phyloP scores from a whole-genome alignment of 2,329 filamentous ascomycete species.

The Metarhizium anisopliae region DNA sequence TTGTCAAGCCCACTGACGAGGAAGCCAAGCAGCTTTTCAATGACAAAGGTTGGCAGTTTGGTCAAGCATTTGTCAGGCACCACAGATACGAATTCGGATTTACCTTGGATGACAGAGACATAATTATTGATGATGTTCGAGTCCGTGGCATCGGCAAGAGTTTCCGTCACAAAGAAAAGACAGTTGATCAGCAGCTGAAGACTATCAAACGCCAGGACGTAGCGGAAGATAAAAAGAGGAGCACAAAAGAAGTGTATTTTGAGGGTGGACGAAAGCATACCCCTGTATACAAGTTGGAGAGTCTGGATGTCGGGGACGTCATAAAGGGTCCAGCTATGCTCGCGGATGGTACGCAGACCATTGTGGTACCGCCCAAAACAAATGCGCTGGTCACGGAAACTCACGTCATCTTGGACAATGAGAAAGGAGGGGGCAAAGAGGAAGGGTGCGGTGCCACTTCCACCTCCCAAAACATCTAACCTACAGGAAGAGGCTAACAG shows the following conservation, averaged over 20 bases:
- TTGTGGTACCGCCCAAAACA: conserved; percentile 74
- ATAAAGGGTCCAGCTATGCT: conserved; percentile 77
- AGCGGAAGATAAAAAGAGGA: conserved; percentile 51
- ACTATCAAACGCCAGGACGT: conserved; percentile 53
- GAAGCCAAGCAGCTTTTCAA: conserved; percentile 50
- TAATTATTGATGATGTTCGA: conserved; percentile 84
- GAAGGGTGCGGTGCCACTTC: conserved; percentile 12
- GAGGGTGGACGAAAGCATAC: conserved; percentile 71
- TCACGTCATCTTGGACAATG: conserved; percentile 81
- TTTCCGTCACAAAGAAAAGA: conserved; percentile 69
- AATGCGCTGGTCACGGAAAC: conserved; percentile 72
- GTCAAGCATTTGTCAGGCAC: conserved; percentile 73
- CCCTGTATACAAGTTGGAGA: conserved; percentile 72
- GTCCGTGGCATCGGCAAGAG: conserved; percentile 85
- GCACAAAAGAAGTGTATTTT: conserved; percentile 69
- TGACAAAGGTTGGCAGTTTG: conserved; percentile 72
- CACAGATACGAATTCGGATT: conserved; percentile 93
- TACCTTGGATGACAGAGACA: conserved; percentile 72
- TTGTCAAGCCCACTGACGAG: conserved; percentile 60
- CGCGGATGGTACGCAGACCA: conserved; percentile 82
- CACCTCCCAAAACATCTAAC: background rate
- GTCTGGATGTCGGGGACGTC: conserved; percentile 62
- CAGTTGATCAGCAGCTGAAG: conserved; percentile 74
- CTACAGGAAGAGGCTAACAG: background rate
- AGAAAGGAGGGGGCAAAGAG: conserved; percentile 38